A percentile compares a stretch with the other conserved stretches of the same genome.
phyloP scores from a whole-genome alignment of 371 early-diverging fungal genomes.

The Amoeboaphelidium occidentale region DNA sequence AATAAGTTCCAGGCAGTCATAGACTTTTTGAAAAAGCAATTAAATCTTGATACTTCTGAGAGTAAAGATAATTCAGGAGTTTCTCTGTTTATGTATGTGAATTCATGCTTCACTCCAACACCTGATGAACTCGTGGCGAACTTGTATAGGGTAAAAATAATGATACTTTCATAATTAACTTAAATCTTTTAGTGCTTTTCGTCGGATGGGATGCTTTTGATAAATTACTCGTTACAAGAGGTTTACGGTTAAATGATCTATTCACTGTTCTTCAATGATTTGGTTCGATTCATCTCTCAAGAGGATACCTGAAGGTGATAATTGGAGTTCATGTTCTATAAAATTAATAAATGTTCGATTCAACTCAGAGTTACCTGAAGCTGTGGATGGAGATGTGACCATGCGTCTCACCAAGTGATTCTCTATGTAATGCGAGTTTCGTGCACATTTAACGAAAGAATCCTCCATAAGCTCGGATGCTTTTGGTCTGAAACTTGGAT shows the following conservation, averaged over 20 bases:
- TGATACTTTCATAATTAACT: not conserved
- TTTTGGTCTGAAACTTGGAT: constrained; percentile 17
- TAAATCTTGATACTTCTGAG: constrained; percentile 42
- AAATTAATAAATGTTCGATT: too few species aligned
- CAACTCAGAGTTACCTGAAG: not conserved
- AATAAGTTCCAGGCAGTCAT: constrained; percentile 60
- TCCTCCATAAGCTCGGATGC: constrained; percentile 14
- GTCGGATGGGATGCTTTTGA: not conserved
- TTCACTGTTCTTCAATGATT: not conserved
- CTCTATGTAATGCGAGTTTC: constrained; percentile 11
- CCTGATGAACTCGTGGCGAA: constrained; percentile 68
- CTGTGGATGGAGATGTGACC: not conserved
- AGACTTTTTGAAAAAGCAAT: constrained; percentile 53
- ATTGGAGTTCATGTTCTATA: not conserved
- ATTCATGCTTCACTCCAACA: constrained; percentile 76
- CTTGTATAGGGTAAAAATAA: constrained; percentile 34
- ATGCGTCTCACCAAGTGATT: not conserved
- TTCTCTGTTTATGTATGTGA: constrained; percentile 62
- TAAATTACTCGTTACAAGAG: not conserved
- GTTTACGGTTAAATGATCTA: not conserved
- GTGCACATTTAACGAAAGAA: constrained; percentile 18
- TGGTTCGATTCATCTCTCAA: not conserved
- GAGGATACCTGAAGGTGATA: not conserved
- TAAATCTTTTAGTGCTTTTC: not conserved
- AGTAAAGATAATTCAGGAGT: constrained; percentile 3